Conservation (phyloP, 345 rosid genomes). For the Microthlaspi erraticum region DNA sequence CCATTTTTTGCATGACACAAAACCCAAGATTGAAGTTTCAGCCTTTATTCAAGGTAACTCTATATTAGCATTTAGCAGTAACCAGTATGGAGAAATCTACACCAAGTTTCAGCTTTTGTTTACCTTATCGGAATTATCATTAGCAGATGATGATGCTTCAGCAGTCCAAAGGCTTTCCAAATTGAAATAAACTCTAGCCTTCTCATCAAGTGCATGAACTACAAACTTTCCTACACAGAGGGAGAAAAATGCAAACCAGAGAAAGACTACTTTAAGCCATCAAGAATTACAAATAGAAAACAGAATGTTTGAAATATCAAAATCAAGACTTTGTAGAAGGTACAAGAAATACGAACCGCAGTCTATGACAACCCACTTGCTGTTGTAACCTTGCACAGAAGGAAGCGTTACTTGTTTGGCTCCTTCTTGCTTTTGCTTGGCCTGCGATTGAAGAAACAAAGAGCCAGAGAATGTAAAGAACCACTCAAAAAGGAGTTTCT, state of each 20-base stretch:
- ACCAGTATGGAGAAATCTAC: constrained; percentile 16
- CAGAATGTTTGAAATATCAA: not conserved
- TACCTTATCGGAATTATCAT: constrained; percentile 59
- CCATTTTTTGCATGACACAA: constrained; percentile 5
- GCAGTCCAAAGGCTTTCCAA: constrained; percentile 72
- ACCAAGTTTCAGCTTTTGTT: not conserved
- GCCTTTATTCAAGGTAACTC: not conserved
- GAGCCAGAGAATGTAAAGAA: not conserved
- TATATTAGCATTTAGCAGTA: not conserved
- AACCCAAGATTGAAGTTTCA: constrained; percentile 7
- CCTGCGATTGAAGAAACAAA: constrained; percentile 50
- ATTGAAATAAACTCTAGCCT: constrained; percentile 84
- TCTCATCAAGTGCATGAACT: constrained; percentile 93
- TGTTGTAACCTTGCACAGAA: constrained; percentile 72
- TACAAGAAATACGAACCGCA: constrained; percentile 54
- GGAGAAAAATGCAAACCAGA: not conserved
- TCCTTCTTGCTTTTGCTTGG: constrained; percentile 85
- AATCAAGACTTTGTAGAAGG: constrained; percentile 13
- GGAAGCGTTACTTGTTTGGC: constrained; percentile 63
- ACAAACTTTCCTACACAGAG: constrained; percentile 65
- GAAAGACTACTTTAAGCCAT: constrained; percentile 2
- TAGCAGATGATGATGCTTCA: constrained; percentile 32
- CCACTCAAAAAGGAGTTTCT: constrained; percentile 1
- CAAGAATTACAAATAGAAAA: not conserved
- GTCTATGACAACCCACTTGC: constrained; percentile 87